These are phyloP conservation scores for Omphalotus olearius DNA, from an alignment of 1,284 basidiomycete genomes.

Conservation along the genomic window DNA sequence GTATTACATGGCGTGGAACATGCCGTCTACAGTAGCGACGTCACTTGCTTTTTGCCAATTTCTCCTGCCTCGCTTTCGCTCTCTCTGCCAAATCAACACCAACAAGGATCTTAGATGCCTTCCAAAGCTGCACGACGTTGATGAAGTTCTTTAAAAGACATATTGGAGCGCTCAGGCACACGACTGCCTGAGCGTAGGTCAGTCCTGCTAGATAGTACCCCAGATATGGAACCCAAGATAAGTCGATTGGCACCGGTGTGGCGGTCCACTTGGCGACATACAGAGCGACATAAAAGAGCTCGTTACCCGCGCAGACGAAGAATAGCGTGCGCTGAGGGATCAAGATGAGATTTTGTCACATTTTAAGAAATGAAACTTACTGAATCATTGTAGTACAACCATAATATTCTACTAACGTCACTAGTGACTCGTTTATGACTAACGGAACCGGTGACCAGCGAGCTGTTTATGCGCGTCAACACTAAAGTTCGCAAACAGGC, in stretches of 20 bases:
- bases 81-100: conserved; percentile 87
- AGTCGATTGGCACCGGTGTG: conserved; percentile 43
- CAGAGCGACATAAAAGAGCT: conserved; percentile 93
- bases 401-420: conserved; percentile 89
- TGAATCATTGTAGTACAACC: conserved; percentile 91
- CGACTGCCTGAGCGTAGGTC: conserved; percentile 84
- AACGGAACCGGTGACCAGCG: conserved; percentile 86
- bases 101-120: conserved; percentile 93
- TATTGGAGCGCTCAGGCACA: conserved; percentile 63
- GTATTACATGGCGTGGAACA: too few relatives aligned
- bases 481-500: not conserved
- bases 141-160: conserved; percentile 89
- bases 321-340: conserved; percentile 74
- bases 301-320: conserved; percentile 95
- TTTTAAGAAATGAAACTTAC: conserved; percentile 41
- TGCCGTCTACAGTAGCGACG: too few relatives aligned
- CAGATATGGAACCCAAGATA: conserved; percentile 23
- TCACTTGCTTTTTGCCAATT: conserved; percentile 8
- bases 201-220: conserved; percentile 24
- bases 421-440: conserved; percentile 92
- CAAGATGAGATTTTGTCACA: not conserved
- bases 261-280: conserved; percentile 91
- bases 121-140: conserved; percentile 98
- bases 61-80: conserved; percentile 58
- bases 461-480: conserved; percentile 47